phyloP scores from a whole-genome alignment of 1,284 basidiomycete species.

The Cutaneotrichosporon daszewskae region DNA sequence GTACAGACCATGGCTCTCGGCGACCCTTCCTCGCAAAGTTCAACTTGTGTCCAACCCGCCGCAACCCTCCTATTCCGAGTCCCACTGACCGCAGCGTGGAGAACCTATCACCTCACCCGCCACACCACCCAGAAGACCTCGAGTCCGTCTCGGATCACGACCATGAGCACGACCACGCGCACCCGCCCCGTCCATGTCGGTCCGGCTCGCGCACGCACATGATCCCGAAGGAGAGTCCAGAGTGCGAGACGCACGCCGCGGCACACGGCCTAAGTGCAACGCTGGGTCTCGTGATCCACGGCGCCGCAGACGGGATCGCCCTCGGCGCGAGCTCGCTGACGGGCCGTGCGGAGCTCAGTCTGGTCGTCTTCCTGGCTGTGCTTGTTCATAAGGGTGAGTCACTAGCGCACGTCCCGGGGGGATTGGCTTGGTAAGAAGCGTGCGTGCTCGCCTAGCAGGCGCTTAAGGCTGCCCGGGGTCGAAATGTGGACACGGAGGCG shows the following conservation, averaged over 20 bases:
- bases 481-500: not conserved
- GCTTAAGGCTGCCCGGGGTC: no score
- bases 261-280: conserved; percentile 60
- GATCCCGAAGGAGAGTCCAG: conserved; percentile 10
- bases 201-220: not conserved
- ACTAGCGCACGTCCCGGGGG: no score
- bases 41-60: no score
- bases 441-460: no score
- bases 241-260: conserved; percentile 12
- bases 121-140: conserved; percentile 17
- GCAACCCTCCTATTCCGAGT: not conserved
- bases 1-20: no score
- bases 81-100: conserved; percentile 31
- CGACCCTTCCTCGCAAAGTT: no score
- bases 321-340: conserved; percentile 60
- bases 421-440: no score
- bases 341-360: conserved; percentile 52
- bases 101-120: conserved; percentile 40
- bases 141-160: not conserved
- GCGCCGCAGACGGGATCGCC: conserved; percentile 81
- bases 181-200: not conserved
- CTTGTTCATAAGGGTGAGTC: conserved; percentile 78
- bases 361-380: conserved; percentile 80
- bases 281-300: conserved; percentile 76
- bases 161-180: conserved; percentile 3